Conservation (phyloP, 2,329 filamentous ascomycete species). For the Stromatinia cepivora region DNA sequence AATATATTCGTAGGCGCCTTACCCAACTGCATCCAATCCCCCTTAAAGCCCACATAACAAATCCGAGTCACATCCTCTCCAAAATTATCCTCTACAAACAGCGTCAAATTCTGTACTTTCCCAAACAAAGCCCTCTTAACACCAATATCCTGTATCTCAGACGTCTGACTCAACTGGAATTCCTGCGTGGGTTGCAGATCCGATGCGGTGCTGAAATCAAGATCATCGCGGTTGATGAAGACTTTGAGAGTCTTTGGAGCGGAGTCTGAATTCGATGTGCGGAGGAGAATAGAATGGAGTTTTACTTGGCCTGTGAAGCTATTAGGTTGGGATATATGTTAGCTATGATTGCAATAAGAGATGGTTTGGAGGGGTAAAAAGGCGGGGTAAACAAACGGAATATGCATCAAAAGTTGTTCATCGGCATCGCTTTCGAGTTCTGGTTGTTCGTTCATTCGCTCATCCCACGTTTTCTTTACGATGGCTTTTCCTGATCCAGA, state of each 20-base stretch:
- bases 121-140: conserved; percentile 89
- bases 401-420: conserved; percentile 88
- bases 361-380: conserved; percentile 22
- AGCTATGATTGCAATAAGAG: background rate
- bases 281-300: conserved; percentile 83
- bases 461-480: conserved; percentile 87
- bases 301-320: conserved; percentile 94
- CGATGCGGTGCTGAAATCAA: conserved; percentile 79
- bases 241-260: conserved; percentile 84
- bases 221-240: conserved; percentile 80
- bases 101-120: conserved; percentile 73
- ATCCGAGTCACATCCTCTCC: conserved; percentile 73
- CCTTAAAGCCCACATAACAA: conserved; percentile 87
- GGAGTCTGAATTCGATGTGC: conserved; percentile 67
- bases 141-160: conserved; percentile 81
- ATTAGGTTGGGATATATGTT: conserved; percentile 13
- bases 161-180: conserved; percentile 74
- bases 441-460: conserved; percentile 69
- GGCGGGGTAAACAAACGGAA: conserved; percentile 65
- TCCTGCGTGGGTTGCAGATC: conserved; percentile 71
- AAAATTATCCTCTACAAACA: conserved; percentile 95
- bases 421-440: conserved; percentile 85
- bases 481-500: conserved; percentile 70
- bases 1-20: conserved; percentile 81
- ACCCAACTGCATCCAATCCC: conserved; percentile 86